Conservation (phyloP, 805 yeast genomes). For the Wickerhamiella cacticola region DNA sequence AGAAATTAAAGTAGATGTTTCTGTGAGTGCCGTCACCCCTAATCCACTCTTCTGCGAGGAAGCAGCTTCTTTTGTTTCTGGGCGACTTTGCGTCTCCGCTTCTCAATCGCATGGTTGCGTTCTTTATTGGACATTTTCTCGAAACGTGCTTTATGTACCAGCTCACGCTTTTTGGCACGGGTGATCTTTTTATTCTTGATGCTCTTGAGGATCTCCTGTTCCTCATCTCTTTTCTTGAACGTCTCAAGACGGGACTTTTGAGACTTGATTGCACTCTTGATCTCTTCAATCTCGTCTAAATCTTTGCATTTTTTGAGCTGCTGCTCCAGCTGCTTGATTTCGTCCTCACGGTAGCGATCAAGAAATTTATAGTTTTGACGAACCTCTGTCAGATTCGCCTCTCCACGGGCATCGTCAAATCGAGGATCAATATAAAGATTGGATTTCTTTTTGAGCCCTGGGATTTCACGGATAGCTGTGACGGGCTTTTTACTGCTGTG, state of each 20-base stretch:
- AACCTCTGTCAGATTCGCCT: conserved; percentile 53
- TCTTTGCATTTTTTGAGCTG: conserved; percentile 38
- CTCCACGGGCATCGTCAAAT: conserved; percentile 83
- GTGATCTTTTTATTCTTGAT: conserved; percentile 48
- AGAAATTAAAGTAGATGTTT: no score
- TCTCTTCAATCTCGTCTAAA: conserved; percentile 31
- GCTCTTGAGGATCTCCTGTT: conserved; percentile 48
- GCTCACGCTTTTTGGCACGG: conserved; percentile 29
- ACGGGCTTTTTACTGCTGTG: conserved; percentile 62
- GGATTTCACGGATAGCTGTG: conserved; percentile 57
- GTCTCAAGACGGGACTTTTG: conserved; percentile 40
- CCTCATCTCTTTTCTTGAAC: conserved; percentile 62
- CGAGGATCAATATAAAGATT: conserved; percentile 66
- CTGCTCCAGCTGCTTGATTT: conserved; percentile 47
- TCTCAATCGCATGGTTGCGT: conserved; percentile 26
- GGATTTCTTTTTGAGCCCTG: conserved; percentile 28
- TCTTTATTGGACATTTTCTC: conserved; percentile 30
- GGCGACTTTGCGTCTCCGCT: conserved; percentile 29
- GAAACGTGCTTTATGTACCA: conserved; percentile 29
- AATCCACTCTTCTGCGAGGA: conserved; percentile 13
- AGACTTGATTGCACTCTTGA: conserved; percentile 28
- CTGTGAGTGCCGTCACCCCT: no score
- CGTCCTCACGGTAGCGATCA: conserved; percentile 72
- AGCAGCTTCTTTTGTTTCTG: conserved; percentile 33
- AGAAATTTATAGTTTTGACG: conserved; percentile 73